These are phyloP conservation scores for Phytopythium vexans DNA, from an alignment of 352 stramenopile genomes.

Conservation along the genomic window DNA sequence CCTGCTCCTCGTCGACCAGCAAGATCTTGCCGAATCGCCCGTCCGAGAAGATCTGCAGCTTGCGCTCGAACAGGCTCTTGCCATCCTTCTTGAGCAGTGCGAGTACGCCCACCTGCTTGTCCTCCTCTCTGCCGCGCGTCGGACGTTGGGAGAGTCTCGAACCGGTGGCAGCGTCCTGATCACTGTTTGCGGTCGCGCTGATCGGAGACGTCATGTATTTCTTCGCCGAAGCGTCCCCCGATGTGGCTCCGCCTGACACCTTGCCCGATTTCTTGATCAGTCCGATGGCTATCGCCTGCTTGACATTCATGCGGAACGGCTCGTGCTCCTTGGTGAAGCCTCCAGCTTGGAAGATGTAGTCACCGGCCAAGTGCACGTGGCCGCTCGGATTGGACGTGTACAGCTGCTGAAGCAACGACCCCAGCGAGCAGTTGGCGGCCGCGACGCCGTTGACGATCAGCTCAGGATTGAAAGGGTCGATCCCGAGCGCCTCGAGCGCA, in stretches of 20 bases:
- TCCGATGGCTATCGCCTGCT: slow-evolving; percentile 22
- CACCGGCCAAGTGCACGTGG: slow-evolving; percentile 21
- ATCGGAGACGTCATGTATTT: background rate
- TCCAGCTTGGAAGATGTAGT: slow-evolving; percentile 29
- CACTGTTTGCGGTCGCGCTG: background rate
- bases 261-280: slow-evolving; percentile 9
- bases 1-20: slow-evolving; percentile 20
- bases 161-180: background rate
- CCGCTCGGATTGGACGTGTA: slow-evolving; percentile 35
- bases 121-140: too few species aligned
- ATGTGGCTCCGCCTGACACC: background rate
- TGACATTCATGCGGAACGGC: slow-evolving; percentile 16
- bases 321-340: slow-evolving; percentile 17
- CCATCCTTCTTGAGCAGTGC: background rate
- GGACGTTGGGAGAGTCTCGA: too few species aligned
- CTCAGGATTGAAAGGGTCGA: slow-evolving; percentile 26
- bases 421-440: slow-evolving; percentile 26
- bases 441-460: slow-evolving; percentile 16
- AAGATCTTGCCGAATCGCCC: slow-evolving; percentile 16
- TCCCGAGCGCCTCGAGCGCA: slow-evolving; percentile 24
- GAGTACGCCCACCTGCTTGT: too few species aligned
- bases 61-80: slow-evolving; percentile 24
- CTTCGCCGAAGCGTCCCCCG: background rate
- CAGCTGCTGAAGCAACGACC: slow-evolving; percentile 29
- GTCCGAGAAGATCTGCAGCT: slow-evolving; percentile 16